These are phyloP conservation scores for Septoria linicola DNA, from an alignment of 2,329 filamentous ascomycete genomes.

Conservation along the genomic window DNA sequence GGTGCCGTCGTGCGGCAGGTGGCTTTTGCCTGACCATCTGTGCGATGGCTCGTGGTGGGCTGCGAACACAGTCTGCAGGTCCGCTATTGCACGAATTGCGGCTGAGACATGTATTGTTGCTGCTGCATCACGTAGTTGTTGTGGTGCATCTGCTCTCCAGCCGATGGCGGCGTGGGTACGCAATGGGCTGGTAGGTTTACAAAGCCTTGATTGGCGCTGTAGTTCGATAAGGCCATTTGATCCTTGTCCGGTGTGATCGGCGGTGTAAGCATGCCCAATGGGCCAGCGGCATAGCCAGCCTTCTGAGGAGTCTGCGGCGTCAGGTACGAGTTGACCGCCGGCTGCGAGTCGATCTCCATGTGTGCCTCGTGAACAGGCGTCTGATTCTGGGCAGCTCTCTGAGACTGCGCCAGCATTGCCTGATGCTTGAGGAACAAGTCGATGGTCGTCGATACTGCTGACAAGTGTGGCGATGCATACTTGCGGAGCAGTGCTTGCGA, in stretches of 20 bases:
- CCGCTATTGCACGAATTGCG: slow-evolving; percentile 34
- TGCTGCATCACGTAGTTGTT: slow-evolving; percentile 22
- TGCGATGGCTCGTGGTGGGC: not conserved
- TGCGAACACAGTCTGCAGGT: not conserved
- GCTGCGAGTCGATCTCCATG: slow-evolving; percentile 31
- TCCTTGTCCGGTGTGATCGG: slow-evolving; percentile 75
- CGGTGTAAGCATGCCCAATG: slow-evolving; percentile 77
- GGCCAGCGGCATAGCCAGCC: slow-evolving; percentile 63
- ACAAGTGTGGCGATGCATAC: slow-evolving; percentile 65
- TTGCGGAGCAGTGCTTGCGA: slow-evolving; percentile 68
- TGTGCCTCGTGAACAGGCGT: slow-evolving; percentile 24
- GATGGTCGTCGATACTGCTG: slow-evolving; percentile 62
- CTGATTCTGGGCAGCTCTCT: slow-evolving; percentile 34
- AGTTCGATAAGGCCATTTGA: slow-evolving; percentile 27
- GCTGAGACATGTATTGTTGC: slow-evolving; percentile 31
- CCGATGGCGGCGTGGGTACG: slow-evolving; percentile 38
- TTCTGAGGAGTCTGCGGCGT: slow-evolving; percentile 80
- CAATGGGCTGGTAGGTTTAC: slow-evolving; percentile 29
- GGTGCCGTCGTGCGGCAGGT: slow-evolving; percentile 12
- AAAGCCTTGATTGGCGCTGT: slow-evolving; percentile 30
- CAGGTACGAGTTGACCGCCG: slow-evolving; percentile 45
- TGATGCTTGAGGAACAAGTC: slow-evolving; percentile 67
- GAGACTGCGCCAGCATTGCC: slow-evolving; percentile 38
- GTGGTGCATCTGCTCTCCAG: slow-evolving; percentile 30
- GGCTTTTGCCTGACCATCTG: slow-evolving; percentile 1